A percentile compares a stretch with the other conserved stretches of the same genome.
These are phyloP conservation scores for Trichoderma virens DNA, from an alignment of 495 filamentous ascomycete genomes.

Conservation along the genomic window DNA sequence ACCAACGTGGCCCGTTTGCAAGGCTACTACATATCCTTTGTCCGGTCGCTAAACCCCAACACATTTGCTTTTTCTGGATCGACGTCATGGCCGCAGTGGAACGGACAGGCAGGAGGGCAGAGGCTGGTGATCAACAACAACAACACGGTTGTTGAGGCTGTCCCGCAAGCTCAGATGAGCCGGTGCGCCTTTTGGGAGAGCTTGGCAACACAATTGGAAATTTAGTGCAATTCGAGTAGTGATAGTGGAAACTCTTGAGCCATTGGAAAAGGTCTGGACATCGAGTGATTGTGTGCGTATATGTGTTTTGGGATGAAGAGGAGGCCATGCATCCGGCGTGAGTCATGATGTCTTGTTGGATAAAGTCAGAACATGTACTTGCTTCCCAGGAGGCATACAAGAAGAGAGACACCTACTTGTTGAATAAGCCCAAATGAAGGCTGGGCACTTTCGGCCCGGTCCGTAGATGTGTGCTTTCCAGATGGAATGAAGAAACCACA, in stretches of 20 bases:
- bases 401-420: no score
- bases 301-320: no score
- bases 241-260: not conserved
- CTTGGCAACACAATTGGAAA: not conserved
- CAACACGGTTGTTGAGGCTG: constrained; percentile 4
- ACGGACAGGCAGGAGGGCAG: not conserved
- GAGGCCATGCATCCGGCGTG: no score
- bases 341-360: no score
- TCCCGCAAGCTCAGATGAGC: not conserved
- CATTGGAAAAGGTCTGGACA: not conserved
- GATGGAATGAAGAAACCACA: no score
- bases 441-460: no score
- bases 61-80: constrained; percentile 15
- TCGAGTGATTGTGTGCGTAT: not conserved
- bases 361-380: no score
- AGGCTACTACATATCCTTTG: constrained; percentile 37
- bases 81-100: constrained; percentile 22
- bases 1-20: constrained; percentile 33
- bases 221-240: not conserved
- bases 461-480: no score
- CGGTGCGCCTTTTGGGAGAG: constrained; percentile 3
- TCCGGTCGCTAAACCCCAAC: constrained; percentile 31
- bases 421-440: no score
- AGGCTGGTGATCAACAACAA: not conserved
- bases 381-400: no score